Evolutionary conservation across 768 basidiomycete species (phyloP).

Genomic region (Leccinum subgranulosum): DNA sequence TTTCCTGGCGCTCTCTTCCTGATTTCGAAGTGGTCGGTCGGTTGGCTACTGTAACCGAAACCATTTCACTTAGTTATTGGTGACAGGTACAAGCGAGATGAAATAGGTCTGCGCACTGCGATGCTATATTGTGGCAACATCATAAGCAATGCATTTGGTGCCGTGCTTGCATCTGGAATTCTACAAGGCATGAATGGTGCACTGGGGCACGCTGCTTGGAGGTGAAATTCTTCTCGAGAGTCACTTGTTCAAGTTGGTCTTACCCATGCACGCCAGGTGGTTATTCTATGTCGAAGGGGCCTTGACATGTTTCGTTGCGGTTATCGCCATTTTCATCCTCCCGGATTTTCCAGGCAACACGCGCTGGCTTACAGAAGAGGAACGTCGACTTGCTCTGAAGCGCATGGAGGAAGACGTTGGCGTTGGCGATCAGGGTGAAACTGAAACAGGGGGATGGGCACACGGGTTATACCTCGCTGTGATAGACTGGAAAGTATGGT

Average conservation of each 20-base stretch:
- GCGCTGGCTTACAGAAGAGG: slow-evolving; percentile 35
- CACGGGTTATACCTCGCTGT: slow-evolving; percentile 59
- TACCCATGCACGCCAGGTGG: slow-evolving; percentile 36
- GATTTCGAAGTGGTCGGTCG: slow-evolving; percentile 32
- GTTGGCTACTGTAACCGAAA: slow-evolving; percentile 29
- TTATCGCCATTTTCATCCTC: slow-evolving; percentile 44
- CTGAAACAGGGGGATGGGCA: slow-evolving; percentile 35
- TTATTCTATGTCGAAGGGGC: slow-evolving; percentile 48
- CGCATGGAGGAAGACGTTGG: slow-evolving; percentile 67
- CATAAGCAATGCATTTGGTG: slow-evolving; percentile 55
- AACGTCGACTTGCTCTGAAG: slow-evolving; percentile 46
- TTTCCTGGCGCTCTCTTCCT: slow-evolving; percentile 43
- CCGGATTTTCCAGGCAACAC: slow-evolving; percentile 46
- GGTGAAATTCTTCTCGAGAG: slow-evolving; percentile 29
- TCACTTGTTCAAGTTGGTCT: not conserved
- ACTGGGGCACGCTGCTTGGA: slow-evolving; percentile 52
- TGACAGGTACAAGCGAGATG: slow-evolving; percentile 42
- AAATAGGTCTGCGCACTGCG: slow-evolving; percentile 43
- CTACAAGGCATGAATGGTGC: slow-evolving; percentile 45
- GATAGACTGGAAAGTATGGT: slow-evolving; percentile 81
- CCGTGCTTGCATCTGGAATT: slow-evolving; percentile 47
- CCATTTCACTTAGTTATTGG: slow-evolving; percentile 7
- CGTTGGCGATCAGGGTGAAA: slow-evolving; percentile 50
- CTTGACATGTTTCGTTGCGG: slow-evolving; percentile 43
- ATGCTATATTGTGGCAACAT: slow-evolving; percentile 50